Conservation (phyloP, 306 rosid species). For the Malus sylvestris region DNA sequence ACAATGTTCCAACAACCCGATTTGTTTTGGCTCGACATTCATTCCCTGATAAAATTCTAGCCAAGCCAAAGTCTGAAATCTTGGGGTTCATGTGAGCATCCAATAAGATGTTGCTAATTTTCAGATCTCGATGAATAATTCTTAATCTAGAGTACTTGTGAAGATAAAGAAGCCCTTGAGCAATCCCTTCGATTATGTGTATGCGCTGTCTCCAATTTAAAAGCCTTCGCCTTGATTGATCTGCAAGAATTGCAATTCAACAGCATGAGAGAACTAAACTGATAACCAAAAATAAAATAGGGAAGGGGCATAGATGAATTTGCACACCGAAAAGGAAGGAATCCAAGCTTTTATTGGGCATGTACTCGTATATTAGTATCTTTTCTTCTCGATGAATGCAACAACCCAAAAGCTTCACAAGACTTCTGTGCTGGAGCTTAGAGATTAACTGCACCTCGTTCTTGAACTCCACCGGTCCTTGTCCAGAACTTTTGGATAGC, state of each 20-base stretch:
- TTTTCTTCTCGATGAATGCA: slow-evolving; percentile 23
- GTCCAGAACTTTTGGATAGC: slow-evolving; percentile 18
- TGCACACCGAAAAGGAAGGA: slow-evolving; percentile 26
- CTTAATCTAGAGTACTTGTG: slow-evolving; percentile 22
- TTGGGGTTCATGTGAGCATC: slow-evolving; percentile 19
- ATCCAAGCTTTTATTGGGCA: slow-evolving; percentile 28
- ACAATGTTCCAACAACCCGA: slow-evolving; percentile 14
- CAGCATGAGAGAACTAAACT: background rate
- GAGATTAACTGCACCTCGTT: slow-evolving; percentile 26
- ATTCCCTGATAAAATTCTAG: slow-evolving; percentile 4
- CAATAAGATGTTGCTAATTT: slow-evolving; percentile 13
- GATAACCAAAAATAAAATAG: background rate
- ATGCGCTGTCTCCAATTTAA: slow-evolving; percentile 8
- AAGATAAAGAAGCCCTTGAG: slow-evolving; percentile 26
- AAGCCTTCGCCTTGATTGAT: background rate
- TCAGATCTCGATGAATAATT: slow-evolving; percentile 13
- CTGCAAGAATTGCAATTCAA: slow-evolving; percentile 4
- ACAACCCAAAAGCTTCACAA: slow-evolving; percentile 24
- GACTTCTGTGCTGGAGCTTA: slow-evolving; percentile 28
- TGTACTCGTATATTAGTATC: slow-evolving; percentile 27
- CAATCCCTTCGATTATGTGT: slow-evolving; percentile 17
- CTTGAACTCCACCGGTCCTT: slow-evolving; percentile 28
- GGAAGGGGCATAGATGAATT: background rate
- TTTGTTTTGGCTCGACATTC: slow-evolving; percentile 10
- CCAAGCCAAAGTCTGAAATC: slow-evolving; percentile 17